Evolutionary conservation across 148 eudicot genomes (phyloP).

Genomic region (Persicaria tinctoria): DNA sequence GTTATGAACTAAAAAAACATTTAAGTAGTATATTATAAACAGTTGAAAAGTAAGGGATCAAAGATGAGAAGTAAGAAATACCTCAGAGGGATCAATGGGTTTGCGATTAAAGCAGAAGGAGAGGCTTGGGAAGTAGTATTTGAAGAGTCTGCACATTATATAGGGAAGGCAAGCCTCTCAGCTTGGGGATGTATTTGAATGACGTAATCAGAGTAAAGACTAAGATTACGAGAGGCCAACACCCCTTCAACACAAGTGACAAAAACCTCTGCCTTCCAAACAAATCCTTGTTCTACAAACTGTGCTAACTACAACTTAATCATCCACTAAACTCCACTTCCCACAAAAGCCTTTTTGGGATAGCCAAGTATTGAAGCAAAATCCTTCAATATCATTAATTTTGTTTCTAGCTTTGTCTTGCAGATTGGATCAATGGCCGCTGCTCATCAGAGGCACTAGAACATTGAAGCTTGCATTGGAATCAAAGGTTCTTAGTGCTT

Average conservation of each 20-base stretch:
- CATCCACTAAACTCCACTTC: conserved; percentile 4
- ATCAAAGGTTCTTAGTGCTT: conserved; percentile 2
- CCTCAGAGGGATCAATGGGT: conserved; percentile 10
- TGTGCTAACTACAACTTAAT: conserved; percentile 4
- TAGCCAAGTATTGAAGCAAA: conserved; percentile 7
- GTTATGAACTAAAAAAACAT: neutral
- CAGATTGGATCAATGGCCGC: conserved; percentile 1
- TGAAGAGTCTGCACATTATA: conserved; percentile 11
- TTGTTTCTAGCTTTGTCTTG: conserved; percentile 11
- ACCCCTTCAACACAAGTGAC: neutral
- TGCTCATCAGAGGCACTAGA: neutral
- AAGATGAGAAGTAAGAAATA: neutral
- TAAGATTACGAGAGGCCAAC: conserved; percentile 2
- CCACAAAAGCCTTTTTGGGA: neutral
- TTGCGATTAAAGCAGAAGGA: conserved; percentile 7
- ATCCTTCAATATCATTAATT: neutral
- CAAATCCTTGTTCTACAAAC: conserved; percentile 7
- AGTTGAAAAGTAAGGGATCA: neutral
- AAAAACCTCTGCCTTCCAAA: conserved; percentile 2
- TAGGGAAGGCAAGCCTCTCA: neutral
- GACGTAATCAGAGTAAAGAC: neutral
- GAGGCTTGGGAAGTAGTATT: conserved; percentile 10
- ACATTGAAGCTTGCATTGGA: conserved; percentile 10
- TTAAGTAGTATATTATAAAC: neutral
- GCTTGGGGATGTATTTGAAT: neutral